These are phyloP conservation scores for Rhynchospora breviuscula DNA, from an alignment of 176 grass and related monocot species.

Conservation along the genomic window DNA sequence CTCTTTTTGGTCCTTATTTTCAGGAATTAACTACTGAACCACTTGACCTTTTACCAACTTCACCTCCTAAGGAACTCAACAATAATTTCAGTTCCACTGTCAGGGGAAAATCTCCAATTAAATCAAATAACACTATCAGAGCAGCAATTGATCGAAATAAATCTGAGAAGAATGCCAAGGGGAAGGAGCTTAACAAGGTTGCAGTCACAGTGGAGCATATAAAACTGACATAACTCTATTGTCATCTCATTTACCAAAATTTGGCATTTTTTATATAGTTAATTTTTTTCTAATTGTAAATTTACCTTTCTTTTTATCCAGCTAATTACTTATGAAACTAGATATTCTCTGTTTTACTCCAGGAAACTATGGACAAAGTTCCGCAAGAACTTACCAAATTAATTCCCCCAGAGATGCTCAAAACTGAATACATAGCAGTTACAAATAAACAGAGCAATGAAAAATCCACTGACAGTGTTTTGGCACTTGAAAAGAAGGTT, in stretches of 20 bases:
- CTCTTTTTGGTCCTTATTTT: background rate
- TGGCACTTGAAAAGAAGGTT: background rate
- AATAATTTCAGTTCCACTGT: background rate
- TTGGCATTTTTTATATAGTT: background rate
- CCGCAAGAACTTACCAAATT: background rate
- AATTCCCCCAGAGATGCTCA: background rate
- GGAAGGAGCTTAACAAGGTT: constrained; percentile 16
- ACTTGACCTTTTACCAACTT: constrained; percentile 22
- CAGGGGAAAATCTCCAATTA: constrained; percentile 1
- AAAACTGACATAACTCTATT: background rate
- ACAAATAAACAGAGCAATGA: background rate
- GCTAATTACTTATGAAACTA: background rate
- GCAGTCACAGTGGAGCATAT: background rate
- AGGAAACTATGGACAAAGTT: background rate
- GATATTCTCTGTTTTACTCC: background rate
- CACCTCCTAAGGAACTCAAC: background rate
- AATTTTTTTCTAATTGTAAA: background rate
- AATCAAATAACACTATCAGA: constrained; percentile 18
- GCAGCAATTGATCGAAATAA: constrained; percentile 6
- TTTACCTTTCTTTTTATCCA: background rate
- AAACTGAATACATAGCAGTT: background rate
- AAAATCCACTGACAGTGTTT: background rate
- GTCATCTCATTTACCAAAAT: background rate
- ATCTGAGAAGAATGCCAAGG: constrained; percentile 16
- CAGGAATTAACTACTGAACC: constrained; percentile 12